Evolutionary conservation across 495 filamentous ascomycete species (phyloP), one percentile per base, ranked within the genome.

Genomic region (Neurospora sublineolata): DNA sequence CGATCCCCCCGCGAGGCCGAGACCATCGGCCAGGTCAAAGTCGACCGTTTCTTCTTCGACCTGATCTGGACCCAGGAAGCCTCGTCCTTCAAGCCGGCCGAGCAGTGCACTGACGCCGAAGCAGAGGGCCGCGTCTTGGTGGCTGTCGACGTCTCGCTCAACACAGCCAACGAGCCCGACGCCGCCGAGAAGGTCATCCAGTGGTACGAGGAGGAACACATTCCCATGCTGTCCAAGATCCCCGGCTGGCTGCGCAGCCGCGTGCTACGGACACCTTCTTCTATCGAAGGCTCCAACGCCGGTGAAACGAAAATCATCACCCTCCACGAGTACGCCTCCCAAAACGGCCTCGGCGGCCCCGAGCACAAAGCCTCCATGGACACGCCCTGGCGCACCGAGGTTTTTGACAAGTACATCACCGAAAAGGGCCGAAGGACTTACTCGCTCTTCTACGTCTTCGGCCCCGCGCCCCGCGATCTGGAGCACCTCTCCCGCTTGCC

Each of bases 361-460:
- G 90, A 90, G 74, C 87, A 89, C 78, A 79, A 89, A 75, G 86
- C 88, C 5, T 83, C 89, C 27, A 85, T 85, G 74, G 81, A 80
- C 52, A 91, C 90, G 8, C 80, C 85, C 1, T 88, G 88, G 85
- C 79, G 82, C 33, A 80, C 83, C 5, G 84, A 87, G 68, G 80
- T 92, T 39, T 84, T 84, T 74, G 76, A 76, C 36, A 85, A 88
- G n/a, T 83, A 85, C 36, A 86, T 91, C 36, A 81, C 83, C n/a
- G 76, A 80, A 42, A 88, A 85, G 73, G 83, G 78, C 18, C 83
- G 87, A 52, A 81, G 91, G 12, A 80, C 83, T 1, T 94, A 92
- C 80, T 82, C 88, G 68, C 88, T 93, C 75, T 90, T 92, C 76
- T 93, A 93, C 80, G 90, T 90, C 44, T 94, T 95, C 75, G 91